Conservation (phyloP, 331 rosid species). For the Phaseolus coccineus region DNA sequence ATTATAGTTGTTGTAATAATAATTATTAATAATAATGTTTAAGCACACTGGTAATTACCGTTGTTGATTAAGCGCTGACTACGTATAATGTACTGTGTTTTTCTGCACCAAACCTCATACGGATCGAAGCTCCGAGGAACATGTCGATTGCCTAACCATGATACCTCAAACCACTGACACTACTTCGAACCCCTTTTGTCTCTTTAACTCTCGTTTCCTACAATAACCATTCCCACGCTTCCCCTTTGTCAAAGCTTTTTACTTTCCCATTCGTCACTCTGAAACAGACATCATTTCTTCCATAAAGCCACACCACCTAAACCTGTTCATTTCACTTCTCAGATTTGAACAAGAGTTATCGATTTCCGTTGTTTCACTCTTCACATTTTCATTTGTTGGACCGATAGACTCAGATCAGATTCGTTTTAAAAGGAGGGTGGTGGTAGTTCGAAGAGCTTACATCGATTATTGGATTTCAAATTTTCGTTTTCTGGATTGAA, state of each 20-base stretch:
- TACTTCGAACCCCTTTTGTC: not conserved
- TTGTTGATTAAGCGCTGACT: conserved; percentile 37
- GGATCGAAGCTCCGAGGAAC: conserved; percentile 31
- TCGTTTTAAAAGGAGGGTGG: not conserved
- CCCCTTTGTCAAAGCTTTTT: not conserved
- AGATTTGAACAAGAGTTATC: conserved; percentile 6
- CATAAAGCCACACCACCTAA: not conserved
- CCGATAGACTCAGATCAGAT: not conserved
- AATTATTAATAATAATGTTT: too few relatives aligned
- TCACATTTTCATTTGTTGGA: not conserved
- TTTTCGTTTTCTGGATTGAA: not conserved
- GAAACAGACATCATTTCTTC: conserved; percentile 42
- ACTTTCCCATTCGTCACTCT: not conserved
- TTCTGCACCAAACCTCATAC: conserved; percentile 13
- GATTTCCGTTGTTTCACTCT: not conserved
- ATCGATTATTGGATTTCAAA: not conserved
- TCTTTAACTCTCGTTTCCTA: not conserved
- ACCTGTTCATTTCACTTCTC: conserved; percentile 9
- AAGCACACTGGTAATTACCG: not conserved
- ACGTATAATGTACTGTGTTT: not conserved
- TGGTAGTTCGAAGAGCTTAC: conserved; percentile 7
- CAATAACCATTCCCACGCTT: not conserved
- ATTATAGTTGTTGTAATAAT: too few relatives aligned
- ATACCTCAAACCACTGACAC: not conserved
- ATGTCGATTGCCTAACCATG: conserved; percentile 16